Percentiles rank a stretch among this genome's conserved stretches.
Conservation (phyloP, 768 basidiomycete species). For the Trametes cinnabarina region DNA sequence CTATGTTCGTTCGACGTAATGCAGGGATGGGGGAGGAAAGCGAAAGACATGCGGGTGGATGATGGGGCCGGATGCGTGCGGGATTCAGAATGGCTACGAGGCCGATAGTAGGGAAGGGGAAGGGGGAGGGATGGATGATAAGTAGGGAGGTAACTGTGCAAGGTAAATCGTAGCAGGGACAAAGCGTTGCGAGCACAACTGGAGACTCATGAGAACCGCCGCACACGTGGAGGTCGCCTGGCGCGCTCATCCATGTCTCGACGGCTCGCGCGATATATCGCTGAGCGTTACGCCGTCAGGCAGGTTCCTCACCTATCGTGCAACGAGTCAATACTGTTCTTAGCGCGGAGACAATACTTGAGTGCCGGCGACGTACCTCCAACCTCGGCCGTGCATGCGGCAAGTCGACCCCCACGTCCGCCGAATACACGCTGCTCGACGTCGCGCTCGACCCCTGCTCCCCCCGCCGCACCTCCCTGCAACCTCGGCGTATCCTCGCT, state of each 20-base stretch:
- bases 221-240: too few relatives aligned
- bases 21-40: too few relatives aligned
- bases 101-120: too few relatives aligned
- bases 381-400: constrained; percentile 20
- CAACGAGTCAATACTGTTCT: background rate
- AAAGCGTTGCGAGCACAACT: background rate
- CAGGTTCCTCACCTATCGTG: constrained; percentile 24
- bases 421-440: constrained; percentile 25
- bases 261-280: constrained; percentile 24
- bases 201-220: background rate
- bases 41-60: background rate
- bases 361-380: background rate
- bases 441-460: constrained; percentile 8
- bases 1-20: too few relatives aligned
- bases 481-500: background rate
- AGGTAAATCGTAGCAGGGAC: background rate
- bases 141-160: background rate
- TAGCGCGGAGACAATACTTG: background rate
- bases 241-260: constrained; percentile 16
- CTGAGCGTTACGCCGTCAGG: constrained; percentile 22
- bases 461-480: background rate
- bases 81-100: background rate
- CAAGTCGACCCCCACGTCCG: constrained; percentile 7
- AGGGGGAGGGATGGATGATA: background rate
- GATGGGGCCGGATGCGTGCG: background rate